Percentiles rank a stretch among this genome's conserved stretches.
These are phyloP conservation scores for Priceomyces medius DNA, from an alignment of 805 yeast genomes.

Conservation along the genomic window DNA sequence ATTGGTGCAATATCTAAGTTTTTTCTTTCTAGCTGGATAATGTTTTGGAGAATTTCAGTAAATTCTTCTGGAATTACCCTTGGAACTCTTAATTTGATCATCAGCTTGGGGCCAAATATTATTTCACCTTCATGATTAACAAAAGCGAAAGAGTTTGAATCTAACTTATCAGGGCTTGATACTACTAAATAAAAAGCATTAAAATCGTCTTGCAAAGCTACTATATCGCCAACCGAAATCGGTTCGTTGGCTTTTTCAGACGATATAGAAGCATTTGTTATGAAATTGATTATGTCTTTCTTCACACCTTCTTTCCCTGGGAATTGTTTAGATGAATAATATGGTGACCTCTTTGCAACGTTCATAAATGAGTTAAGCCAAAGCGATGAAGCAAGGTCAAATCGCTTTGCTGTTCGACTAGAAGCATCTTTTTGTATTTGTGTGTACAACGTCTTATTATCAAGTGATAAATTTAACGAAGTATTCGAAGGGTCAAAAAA, in stretches of 20 bases:
- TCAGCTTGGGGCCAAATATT: conserved; percentile 43
- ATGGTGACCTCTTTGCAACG: background rate
- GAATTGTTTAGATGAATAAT: conserved; percentile 1
- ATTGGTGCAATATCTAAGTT: conserved; percentile 34
- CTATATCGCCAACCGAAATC: conserved; percentile 61
- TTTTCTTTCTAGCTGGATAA: conserved; percentile 32
- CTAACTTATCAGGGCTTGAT: conserved; percentile 47
- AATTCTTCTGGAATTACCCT: conserved; percentile 39
- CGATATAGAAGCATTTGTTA: conserved; percentile 17
- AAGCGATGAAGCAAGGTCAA: conserved; percentile 12
- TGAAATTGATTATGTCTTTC: conserved; percentile 3
- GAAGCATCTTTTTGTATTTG: conserved; percentile 16
- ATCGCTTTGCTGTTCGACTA: conserved; percentile 21
- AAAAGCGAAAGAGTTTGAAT: conserved; percentile 57
- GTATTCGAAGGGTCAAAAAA: conserved; percentile 24
- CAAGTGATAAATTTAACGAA: conserved; percentile 17
- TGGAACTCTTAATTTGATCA: conserved; percentile 56
- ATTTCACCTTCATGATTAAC: conserved; percentile 58
- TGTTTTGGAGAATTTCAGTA: conserved; percentile 15
- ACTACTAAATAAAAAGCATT: conserved; percentile 54
- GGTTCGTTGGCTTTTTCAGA: conserved; percentile 15
- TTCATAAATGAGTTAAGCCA: conserved; percentile 17
- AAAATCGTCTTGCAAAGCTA: conserved; percentile 46
- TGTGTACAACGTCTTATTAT: conserved; percentile 18
- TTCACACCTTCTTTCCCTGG: background rate